Conservation (phyloP, 2,329 filamentous ascomycete species). For the Arthrobotrys pseudoclavata region DNA sequence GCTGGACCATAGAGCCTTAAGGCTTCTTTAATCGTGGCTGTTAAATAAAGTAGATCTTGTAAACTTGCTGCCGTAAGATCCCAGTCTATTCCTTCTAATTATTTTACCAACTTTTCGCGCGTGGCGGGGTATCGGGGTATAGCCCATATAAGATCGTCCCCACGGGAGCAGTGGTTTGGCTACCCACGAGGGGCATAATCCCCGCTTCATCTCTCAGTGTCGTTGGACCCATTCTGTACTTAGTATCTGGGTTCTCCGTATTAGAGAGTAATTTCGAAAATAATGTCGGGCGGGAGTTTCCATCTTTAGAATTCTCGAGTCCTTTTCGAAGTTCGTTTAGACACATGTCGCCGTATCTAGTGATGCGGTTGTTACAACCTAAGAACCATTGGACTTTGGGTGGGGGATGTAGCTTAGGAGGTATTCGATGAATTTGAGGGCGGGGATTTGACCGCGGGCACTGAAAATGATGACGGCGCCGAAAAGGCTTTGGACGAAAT, state of each 20-base stretch:
- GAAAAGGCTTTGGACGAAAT: background rate
- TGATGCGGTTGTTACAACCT: background rate
- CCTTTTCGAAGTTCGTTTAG: background rate
- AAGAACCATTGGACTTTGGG: slow-evolving; percentile 30
- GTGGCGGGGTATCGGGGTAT: slow-evolving; percentile 1
- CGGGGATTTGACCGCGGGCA: slow-evolving; percentile 27
- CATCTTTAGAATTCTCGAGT: background rate
- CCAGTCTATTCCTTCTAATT: background rate
- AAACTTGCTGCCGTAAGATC: slow-evolving; percentile 24
- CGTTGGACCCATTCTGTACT: slow-evolving; percentile 22
- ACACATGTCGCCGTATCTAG: background rate
- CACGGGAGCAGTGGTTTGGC: slow-evolving; percentile 22
- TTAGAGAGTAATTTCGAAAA: slow-evolving; percentile 20
- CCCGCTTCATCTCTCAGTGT: slow-evolving; percentile 13
- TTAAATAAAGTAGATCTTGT: slow-evolving; percentile 34
- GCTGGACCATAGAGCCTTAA: slow-evolving; percentile 32
- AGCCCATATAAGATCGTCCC: slow-evolving; percentile 38
- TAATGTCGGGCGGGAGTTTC: background rate
- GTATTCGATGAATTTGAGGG: background rate
- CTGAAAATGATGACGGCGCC: background rate
- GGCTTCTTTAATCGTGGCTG: slow-evolving; percentile 28
- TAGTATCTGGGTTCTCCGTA: slow-evolving; percentile 13
- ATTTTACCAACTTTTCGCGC: slow-evolving; percentile 27
- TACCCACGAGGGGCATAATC: slow-evolving; percentile 21
- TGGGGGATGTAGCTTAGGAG: slow-evolving; percentile 28